phyloP scores from a whole-genome alignment of 1,139 yeast species.

The Lodderomyces oxycetoniae region DNA sequence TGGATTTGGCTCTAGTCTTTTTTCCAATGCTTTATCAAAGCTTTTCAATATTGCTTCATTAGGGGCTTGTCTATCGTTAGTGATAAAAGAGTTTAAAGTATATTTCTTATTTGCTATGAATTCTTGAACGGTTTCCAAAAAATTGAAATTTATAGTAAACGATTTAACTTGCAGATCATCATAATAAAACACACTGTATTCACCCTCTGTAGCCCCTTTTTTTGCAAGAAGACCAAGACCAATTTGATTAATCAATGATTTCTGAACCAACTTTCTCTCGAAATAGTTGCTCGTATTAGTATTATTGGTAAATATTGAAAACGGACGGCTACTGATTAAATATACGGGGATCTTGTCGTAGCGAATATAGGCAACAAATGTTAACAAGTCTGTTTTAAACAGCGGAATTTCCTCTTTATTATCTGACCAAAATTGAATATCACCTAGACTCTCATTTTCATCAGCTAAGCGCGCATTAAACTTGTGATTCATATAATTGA shows the following conservation, averaged over 20 bases:
- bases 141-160: not conserved
- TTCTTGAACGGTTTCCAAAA: not conserved
- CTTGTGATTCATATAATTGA: conserved; percentile 13
- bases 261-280: conserved; percentile 14
- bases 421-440: conserved; percentile 27
- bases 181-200: conserved; percentile 3
- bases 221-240: conserved; percentile 1
- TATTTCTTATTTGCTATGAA: conserved; percentile 6
- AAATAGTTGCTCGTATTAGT: conserved; percentile 24
- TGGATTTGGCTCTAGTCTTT: conserved; percentile 18
- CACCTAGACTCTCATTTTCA: conserved; percentile 13
- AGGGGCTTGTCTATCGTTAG: too few relatives aligned
- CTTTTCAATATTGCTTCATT: conserved; percentile 15
- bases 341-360: conserved; percentile 27
- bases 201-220: not conserved
- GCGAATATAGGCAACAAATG: conserved; percentile 15
- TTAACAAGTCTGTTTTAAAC: conserved; percentile 1
- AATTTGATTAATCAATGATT: not conserved
- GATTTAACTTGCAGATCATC: not conserved
- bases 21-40: conserved; percentile 34
- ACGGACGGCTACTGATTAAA: conserved; percentile 22
- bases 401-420: conserved; percentile 7
- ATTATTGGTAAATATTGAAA: conserved; percentile 25
- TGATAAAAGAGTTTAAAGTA: conserved; percentile 1
- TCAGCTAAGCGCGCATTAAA: conserved; percentile 14